Conservation (phyloP, 345 rosid genomes). For the Excoecaria cochinchinensis region DNA sequence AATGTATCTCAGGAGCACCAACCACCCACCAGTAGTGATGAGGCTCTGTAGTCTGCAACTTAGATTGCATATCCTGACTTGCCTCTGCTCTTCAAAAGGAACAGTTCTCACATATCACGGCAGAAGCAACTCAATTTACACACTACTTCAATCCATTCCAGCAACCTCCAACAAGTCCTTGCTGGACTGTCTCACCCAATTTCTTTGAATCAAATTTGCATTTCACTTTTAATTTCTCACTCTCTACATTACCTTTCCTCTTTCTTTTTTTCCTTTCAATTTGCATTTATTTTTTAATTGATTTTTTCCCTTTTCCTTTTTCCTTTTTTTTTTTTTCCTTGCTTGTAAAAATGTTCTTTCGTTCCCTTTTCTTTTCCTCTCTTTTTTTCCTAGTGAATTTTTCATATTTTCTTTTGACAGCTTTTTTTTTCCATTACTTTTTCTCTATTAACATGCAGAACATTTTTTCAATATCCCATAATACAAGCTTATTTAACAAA, state of each 20-base stretch:
- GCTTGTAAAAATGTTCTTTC: constrained; percentile 4
- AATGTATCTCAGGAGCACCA: constrained; percentile 36
- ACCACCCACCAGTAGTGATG: constrained; percentile 41
- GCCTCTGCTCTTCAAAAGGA: constrained; percentile 34
- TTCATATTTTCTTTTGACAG: constrained; percentile 11
- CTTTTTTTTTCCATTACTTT: constrained; percentile 6
- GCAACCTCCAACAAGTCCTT: constrained; percentile 14
- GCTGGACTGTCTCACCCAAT: constrained; percentile 4
- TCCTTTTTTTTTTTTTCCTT: constrained; percentile 13
- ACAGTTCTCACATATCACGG: constrained; percentile 25
- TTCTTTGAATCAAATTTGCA: not conserved
- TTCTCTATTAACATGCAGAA: constrained; percentile 10
- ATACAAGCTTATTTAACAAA: constrained; percentile 34
- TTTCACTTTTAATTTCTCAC: constrained; percentile 10
- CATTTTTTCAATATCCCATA: constrained; percentile 16
- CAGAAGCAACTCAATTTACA: constrained; percentile 31
- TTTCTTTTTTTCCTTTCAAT: not conserved
- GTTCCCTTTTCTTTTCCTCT: constrained; percentile 18
- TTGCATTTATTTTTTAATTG: too few relatives aligned
- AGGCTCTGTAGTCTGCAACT: constrained; percentile 43
- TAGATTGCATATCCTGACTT: constrained; percentile 32
- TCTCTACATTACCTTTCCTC: constrained; percentile 12
- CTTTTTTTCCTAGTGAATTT: constrained; percentile 15
- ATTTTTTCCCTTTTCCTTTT: constrained; percentile 10
- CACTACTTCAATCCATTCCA: constrained; percentile 18